Evolutionary conservation across 768 basidiomycete species (phyloP).

Genomic region (Suillus hirtellus): DNA sequence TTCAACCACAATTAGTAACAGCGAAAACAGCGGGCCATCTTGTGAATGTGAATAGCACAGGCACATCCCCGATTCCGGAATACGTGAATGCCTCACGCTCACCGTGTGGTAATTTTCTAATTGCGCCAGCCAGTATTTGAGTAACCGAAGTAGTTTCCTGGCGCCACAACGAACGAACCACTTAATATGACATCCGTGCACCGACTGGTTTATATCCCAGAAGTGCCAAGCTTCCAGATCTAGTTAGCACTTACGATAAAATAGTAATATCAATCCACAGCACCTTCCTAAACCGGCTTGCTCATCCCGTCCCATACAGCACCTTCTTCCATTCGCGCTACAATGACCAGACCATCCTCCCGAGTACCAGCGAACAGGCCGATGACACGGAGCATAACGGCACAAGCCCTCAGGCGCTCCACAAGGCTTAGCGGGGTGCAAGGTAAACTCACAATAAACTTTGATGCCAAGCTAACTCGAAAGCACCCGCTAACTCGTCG

Average conservation of each 20-base stretch:
- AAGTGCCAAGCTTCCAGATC: too few relatives aligned
- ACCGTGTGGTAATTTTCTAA: background rate
- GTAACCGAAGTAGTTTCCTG: background rate
- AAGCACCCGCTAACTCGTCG: background rate
- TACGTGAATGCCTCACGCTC: slow-evolving; percentile 6
- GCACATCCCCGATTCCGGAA: background rate
- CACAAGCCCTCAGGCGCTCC: slow-evolving; percentile 22
- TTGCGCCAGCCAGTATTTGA: background rate
- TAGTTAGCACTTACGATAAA: too few relatives aligned
- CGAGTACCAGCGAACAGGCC: slow-evolving; percentile 16
- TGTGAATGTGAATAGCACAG: slow-evolving; percentile 3
- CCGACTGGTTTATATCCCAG: background rate
- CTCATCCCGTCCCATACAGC: slow-evolving; percentile 7
- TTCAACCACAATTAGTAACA: slow-evolving; percentile 10
- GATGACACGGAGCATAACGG: slow-evolving; percentile 28
- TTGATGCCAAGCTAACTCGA: slow-evolving; percentile 2
- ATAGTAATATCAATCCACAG: slow-evolving; percentile 20
- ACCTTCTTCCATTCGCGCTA: background rate
- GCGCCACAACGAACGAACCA: background rate
- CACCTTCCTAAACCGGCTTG: slow-evolving; percentile 32
- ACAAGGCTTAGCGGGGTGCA: slow-evolving; percentile 17
- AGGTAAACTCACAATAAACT: slow-evolving; percentile 9
- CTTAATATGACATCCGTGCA: background rate
- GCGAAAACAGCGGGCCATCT: slow-evolving; percentile 25
- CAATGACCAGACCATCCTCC: slow-evolving; percentile 22